Evolutionary conservation across 495 filamentous ascomycete species (phyloP).

Genomic region (Melanomma pulvis-pyrius): DNA sequence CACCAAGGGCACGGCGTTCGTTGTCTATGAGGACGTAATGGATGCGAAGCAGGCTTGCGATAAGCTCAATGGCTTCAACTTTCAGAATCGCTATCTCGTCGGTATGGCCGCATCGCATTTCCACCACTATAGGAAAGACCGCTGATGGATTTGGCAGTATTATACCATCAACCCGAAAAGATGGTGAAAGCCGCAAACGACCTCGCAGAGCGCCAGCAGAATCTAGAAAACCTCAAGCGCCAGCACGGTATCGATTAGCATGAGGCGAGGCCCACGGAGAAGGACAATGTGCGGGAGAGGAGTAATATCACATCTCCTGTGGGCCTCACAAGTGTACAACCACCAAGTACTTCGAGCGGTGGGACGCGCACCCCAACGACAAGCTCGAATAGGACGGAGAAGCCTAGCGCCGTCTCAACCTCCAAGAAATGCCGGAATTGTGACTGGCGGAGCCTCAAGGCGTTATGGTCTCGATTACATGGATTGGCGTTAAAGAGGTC

Average conservation of each 20-base stretch:
- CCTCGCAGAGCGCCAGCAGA: conserved; percentile 89
- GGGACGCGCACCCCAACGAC: conserved; percentile 7
- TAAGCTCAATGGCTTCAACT: conserved; percentile 99
- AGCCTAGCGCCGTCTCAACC: conserved; percentile 7
- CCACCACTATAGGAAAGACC: background rate
- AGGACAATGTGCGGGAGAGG: conserved; percentile 22
- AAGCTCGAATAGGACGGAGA: conserved; percentile 21
- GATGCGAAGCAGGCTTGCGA: conserved; percentile 98
- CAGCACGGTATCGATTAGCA: conserved; percentile 98
- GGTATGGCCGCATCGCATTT: conserved; percentile 60
- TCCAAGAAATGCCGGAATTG: conserved; percentile 25
- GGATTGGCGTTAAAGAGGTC: conserved; percentile 36
- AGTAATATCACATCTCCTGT: conserved; percentile 27
- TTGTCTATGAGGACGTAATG: conserved; percentile 99
- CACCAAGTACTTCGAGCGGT: conserved; percentile 7
- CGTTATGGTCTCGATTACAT: conserved; percentile 27
- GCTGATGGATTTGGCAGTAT: conserved; percentile 57
- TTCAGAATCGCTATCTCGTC: conserved; percentile 98
- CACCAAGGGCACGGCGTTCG: conserved; percentile 97
- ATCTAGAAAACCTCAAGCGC: conserved; percentile 95
- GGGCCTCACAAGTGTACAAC: conserved; percentile 29
- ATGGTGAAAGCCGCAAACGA: conserved; percentile 92
- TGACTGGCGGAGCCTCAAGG: conserved; percentile 22
- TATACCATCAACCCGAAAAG: conserved; percentile 99
- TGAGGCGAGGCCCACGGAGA: conserved; percentile 40